Percentiles rank a stretch among this genome's conserved stretches.
phyloP scores from a whole-genome alignment of 1,284 basidiomycete genomes.

The Blastosporella zonata region DNA sequence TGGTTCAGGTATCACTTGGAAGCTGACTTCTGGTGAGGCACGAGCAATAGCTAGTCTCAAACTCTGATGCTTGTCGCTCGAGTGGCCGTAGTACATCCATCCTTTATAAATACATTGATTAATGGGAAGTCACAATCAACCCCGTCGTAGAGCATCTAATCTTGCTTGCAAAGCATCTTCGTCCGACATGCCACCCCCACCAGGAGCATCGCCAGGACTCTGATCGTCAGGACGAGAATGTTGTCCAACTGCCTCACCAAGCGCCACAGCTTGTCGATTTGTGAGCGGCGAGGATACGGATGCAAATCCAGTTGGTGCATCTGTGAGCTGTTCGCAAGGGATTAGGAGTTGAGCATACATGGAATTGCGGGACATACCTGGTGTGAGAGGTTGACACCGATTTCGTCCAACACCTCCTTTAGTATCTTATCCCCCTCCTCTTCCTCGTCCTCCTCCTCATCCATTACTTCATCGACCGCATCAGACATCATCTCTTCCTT shows the following conservation, averaged over 20 bases:
- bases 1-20: slow-evolving; percentile 89
- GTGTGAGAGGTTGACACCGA: slow-evolving; percentile 90
- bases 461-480: slow-evolving; percentile 98
- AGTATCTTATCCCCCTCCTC: slow-evolving; percentile 96
- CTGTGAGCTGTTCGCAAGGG: slow-evolving; percentile 59
- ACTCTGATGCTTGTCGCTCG: slow-evolving; percentile 30
- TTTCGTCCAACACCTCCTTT: slow-evolving; percentile 96
- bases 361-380: slow-evolving; percentile 54
- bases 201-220: slow-evolving; percentile 36
- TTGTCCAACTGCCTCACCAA: slow-evolving; percentile 60
- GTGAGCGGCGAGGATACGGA: slow-evolving; percentile 60
- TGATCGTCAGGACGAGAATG: slow-evolving; percentile 30
- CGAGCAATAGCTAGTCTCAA: slow-evolving; percentile 66
- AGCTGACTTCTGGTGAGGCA: slow-evolving; percentile 76
- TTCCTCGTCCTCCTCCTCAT: slow-evolving; percentile 94
- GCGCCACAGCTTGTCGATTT: slow-evolving; percentile 73
- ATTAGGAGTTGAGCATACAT: slow-evolving; percentile 9
- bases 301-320: slow-evolving; percentile 75
- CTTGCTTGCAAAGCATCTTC: slow-evolving; percentile 89
- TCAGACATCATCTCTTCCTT: slow-evolving; percentile 99
- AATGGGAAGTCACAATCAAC: slow-evolving; percentile 34
- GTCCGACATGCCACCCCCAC: slow-evolving; percentile 54
- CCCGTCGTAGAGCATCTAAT: slow-evolving; percentile 75
- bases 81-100: slow-evolving; percentile 1
- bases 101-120: slow-evolving; percentile 3